Evolutionary conservation across 1,284 basidiomycete genomes (phyloP), one percentile per base, ranked within the genome.

Genomic region (Pseudozyma hubeiensis): DNA sequence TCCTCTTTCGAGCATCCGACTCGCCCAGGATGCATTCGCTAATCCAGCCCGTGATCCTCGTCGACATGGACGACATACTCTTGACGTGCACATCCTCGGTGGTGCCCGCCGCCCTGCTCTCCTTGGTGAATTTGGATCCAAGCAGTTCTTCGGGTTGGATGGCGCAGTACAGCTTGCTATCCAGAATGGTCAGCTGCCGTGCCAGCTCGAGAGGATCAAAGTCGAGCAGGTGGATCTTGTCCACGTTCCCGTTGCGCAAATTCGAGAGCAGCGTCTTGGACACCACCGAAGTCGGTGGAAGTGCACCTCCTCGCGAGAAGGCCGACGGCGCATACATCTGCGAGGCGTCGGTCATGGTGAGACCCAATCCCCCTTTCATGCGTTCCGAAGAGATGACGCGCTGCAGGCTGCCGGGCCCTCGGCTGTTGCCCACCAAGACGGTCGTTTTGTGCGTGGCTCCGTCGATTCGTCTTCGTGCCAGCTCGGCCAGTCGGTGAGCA

Each of bases 141-240:
- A 86, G 73, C n/a, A 86, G 76, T 73, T 87, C 86, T 40, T 85
- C 84, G 1, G 85, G 81, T 40, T 79, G 72, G 55, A 87, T 86
- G 35, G 78, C 69, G 62, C 76, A 79, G 67, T 75, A 84, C 37
- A 85, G 69, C 53, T 79, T 81, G 64, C 82, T 84, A 65, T 84
- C 80, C 57, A 85, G 63, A 46, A 85, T 77, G 24, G 79, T 78
- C 58, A 80, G 80, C 90, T 93, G 85, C 14, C 86, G 77, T 10
- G 91, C 89, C 16, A 89, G 88, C 76, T 87, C 86, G 39, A 84
- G 87, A 86, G 90, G 89, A 69, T 91, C 90, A 81, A 99, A 94
- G 79, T 99, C 96, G n/a, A 91, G 91, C 9, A 97, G 87, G 29
- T 87, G 85, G 52, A 96, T 89, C 47, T 40, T 52, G 51, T 71